Base-by-base conservation (phyloP, 2,329 filamentous ascomycete genomes). In the Pseudogymnoascus sp. region DNA sequence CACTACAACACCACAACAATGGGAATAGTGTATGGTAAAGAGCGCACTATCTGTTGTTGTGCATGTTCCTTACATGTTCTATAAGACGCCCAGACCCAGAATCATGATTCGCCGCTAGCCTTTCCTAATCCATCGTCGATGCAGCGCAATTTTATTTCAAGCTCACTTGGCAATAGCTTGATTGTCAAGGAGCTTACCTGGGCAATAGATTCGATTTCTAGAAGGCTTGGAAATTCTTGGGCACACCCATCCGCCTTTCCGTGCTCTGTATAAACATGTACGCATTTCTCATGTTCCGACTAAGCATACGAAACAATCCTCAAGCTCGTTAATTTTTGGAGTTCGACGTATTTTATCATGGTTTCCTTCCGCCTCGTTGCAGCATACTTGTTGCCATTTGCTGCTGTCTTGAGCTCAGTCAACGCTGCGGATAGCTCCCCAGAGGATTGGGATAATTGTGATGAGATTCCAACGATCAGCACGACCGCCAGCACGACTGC, bases 401-500 rank as follows among this genome's bases (percentile, higher is more conserved):
- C 11, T 43, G 39, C 18, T 43, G 12, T 43, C 20, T 25, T 43
- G 11, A 25, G 18, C 39, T 43, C 39, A 14, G 39, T 43, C 7
- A 43, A 22, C 22, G 39, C 39, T 25, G 12, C 11, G 18, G 39
- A 43, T 18, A 43, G 39, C 18, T 43, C 39, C 39, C 18, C 12
- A 43, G 39, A 43, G 39, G 39, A 43, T 43, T 43, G 39, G 39
- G 39, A 43, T 43, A 43, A 43, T 18, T 43, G 39, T 43, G 39
- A 25, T 25, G 39, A 43, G 39, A 43, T 43, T 25, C 39, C 39
- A 8, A 43, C 39, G 18, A 22, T 43, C 37, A 39, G 14, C n/a
- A 38, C 37, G 37, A 39, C 37, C 4, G 37, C 37, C 37, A 39
- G 14, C n/a, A 38, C 37, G 37, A 39, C 37, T 11, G 37, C 37